Base-by-base conservation (phyloP, 2,329 filamentous ascomycete genomes). In the Metarhizium rileyi region DNA sequence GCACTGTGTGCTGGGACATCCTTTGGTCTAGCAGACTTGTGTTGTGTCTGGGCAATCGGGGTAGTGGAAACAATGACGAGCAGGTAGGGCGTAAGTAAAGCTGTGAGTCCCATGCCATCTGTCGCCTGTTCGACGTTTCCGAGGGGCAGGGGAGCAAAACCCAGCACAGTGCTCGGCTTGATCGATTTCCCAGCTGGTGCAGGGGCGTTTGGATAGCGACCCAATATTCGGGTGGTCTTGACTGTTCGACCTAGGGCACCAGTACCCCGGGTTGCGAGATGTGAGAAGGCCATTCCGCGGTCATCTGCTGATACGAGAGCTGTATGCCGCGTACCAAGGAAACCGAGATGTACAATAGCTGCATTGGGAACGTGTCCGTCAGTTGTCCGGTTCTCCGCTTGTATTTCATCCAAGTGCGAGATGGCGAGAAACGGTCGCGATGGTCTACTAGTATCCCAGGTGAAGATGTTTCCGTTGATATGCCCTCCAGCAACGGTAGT, bases 41-140 rank as follows among this genome's bases (percentile, higher is more conserved):
- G 87, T 63, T 98, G 93, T 1, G 93, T 98, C 64, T 96, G 90
- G 4, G 94, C 93, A 33, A 97, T 78, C 0, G 93, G 93, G 0
- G 91, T 98, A 0, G 93, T 98, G 0, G 94, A 98, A 12, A 98
- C 93, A 58, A 98, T 90, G 35, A 98, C 93, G 36, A 98, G 74
- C 4, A 98, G 73, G 66, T 98, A 97, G 0, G 93, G 93, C 0
- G 93, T 98, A 50, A 98, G 74, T 76, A 98, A 90, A 5, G 94
- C 94, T 41, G 94, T 96, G 50, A 98, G 69, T 0, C 93, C 93
- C 73, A 98, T 80, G 3, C 77, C 76, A 64, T 98, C 93, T 3
- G 90, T 95, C 5, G 84, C 78, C 56, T 91, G 84, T 63, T 95
- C 90, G 3, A 94, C 81, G 61, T 97, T 98, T n/a, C 93, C 93